phyloP scores from a whole-genome alignment of 192 early-diverging fungal species.

The Piromyces finnis region DNA sequence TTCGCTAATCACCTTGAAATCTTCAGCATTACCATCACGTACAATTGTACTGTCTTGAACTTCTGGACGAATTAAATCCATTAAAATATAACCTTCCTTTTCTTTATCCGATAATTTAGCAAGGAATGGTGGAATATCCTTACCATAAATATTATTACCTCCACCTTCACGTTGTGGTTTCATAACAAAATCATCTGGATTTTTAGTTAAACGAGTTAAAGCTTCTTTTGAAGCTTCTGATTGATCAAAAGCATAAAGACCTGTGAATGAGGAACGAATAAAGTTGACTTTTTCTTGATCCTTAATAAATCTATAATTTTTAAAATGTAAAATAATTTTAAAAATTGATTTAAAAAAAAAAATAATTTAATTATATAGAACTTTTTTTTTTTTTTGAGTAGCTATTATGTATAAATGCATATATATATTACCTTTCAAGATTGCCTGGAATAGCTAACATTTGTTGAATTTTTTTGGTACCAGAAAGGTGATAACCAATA shows the following conservation, averaged over 20 bases:
- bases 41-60: slow-evolving; percentile 53
- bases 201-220: slow-evolving; percentile 33
- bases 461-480: slow-evolving; percentile 95
- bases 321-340: no score
- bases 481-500: slow-evolving; percentile 76
- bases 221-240: slow-evolving; percentile 45
- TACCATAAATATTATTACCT: slow-evolving; percentile 84
- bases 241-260: slow-evolving; percentile 72
- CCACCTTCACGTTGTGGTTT: slow-evolving; percentile 97
- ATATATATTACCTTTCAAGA: slow-evolving; percentile 54
- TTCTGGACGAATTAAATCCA: slow-evolving; percentile 83
- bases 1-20: slow-evolving; percentile 71
- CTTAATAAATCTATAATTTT: not conserved
- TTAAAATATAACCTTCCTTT: slow-evolving; percentile 75
- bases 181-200: slow-evolving; percentile 60
- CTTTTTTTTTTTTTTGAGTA: no score
- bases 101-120: slow-evolving; percentile 33
- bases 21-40: slow-evolving; percentile 49
- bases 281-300: slow-evolving; percentile 12
- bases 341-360: no score
- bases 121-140: slow-evolving; percentile 50
- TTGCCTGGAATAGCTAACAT: slow-evolving; percentile 61
- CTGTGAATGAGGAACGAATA: slow-evolving; percentile 66
- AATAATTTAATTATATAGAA: no score
- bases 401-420: not conserved